Evolutionary conservation across 495 filamentous ascomycete species (phyloP).

Genomic region (Clohesyomyces aquaticus): DNA sequence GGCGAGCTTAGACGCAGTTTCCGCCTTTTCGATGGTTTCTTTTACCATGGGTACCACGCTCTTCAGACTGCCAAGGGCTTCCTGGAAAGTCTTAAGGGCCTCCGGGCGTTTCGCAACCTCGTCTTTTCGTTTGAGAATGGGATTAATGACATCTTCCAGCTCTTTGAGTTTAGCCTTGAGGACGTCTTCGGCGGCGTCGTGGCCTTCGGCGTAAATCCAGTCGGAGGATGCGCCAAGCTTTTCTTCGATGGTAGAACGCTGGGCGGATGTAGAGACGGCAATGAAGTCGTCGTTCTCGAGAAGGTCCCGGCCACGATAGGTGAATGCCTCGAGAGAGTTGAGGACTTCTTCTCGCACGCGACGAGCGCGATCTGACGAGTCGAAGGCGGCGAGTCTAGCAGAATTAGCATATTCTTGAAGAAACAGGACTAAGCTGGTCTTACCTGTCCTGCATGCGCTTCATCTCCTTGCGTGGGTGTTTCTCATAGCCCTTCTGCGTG

Average conservation of each 20-base stretch:
- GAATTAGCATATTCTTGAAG: slow-evolving; percentile 13
- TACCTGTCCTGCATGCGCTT: slow-evolving; percentile 63
- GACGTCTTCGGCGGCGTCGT: slow-evolving; percentile 68
- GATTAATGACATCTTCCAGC: slow-evolving; percentile 70
- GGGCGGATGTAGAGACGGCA: slow-evolving; percentile 64
- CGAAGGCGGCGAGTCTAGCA: slow-evolving; percentile 74
- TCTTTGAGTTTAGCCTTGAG: slow-evolving; percentile 74
- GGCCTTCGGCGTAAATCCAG: slow-evolving; percentile 89
- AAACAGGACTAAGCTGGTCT: background rate
- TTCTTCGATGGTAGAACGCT: slow-evolving; percentile 64
- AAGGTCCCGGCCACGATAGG: slow-evolving; percentile 84
- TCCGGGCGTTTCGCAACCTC: slow-evolving; percentile 69
- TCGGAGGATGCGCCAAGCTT: slow-evolving; percentile 71
- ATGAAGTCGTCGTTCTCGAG: slow-evolving; percentile 75
- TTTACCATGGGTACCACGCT: slow-evolving; percentile 60
- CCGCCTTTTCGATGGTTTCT: slow-evolving; percentile 49
- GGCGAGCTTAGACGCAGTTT: slow-evolving; percentile 53
- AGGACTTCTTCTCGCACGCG: slow-evolving; percentile 80
- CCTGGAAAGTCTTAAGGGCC: slow-evolving; percentile 64
- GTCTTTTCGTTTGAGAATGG: slow-evolving; percentile 68
- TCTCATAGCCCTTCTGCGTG: slow-evolving; percentile 64
- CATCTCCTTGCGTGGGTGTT: slow-evolving; percentile 61
- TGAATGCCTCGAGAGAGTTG: slow-evolving; percentile 92
- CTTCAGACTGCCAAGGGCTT: slow-evolving; percentile 62
- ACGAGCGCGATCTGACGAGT: slow-evolving; percentile 77